Evolutionary conservation across 2,329 filamentous ascomycete genomes (phyloP), one percentile per base, ranked within the genome.

Genomic region (Talaromyces islandicus): DNA sequence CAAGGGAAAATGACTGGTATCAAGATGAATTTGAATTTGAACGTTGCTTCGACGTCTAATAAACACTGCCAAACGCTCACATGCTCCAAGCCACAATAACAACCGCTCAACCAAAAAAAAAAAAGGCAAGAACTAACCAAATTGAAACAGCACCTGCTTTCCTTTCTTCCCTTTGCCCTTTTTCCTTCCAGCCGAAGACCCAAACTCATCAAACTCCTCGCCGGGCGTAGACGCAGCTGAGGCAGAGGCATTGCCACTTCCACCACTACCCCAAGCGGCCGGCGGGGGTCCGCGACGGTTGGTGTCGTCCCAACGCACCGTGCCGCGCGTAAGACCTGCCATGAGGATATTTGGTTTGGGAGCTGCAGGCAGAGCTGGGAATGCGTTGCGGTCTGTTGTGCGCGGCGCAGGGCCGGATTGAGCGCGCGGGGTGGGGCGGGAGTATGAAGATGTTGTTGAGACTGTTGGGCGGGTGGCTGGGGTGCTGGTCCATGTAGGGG

Each of bases 361-460:
- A 1, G 91, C 92, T 0, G 86, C 81, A 0, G 92, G 92, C 0
- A 97, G 81, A 1, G 91, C 88, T 0, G 92, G 93, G 75, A 97
- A 97, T 0, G 87, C 85, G 63, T 92, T 88, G 10, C 71, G 67
- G 9, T 68, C 71, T 17, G 63, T 66, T 62, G 65, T 70, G 11
- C 19, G 65, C n/a, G 41, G 60, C 21, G 17, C 38, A 50, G 12
- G 70, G 65, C 56, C 57, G 6, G 53, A 46, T 7, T 56, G 58
- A 52, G 60, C 43, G 9, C 67, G 63, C 17, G 70, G 63, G 14
- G 64, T 59, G 1, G 69, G 62, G 2, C 67, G 61, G 19, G 64
- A 61, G n/a, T 69, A 55, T 19, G 67, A 65, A 24, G 74, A 70
- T 21, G 71, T 66, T 27, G 71, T 60, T 6, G 68, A 62, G 58